These are phyloP conservation scores for Russula sp. DNA, from an alignment of 768 basidiomycete genomes.

Conservation along the genomic window DNA sequence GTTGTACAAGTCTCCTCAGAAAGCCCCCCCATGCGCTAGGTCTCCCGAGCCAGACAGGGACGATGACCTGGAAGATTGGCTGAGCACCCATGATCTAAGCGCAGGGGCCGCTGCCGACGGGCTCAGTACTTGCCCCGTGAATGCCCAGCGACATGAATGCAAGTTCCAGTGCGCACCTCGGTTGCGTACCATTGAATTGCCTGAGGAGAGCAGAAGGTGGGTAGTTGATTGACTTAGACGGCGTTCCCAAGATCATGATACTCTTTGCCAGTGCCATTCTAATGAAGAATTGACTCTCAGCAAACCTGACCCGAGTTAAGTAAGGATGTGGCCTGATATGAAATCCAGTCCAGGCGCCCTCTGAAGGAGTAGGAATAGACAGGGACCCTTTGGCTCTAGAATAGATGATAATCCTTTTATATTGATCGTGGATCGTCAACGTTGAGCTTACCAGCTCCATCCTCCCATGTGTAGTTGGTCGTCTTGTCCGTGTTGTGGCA, in stretches of 20 bases:
- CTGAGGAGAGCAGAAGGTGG: neutral
- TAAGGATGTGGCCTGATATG: too few species aligned
- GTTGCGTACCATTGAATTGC: neutral
- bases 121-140: neutral
- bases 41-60: neutral
- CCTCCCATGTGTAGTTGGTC: neutral
- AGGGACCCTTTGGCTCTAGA: neutral
- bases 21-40: too few species aligned
- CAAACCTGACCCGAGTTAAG: too few species aligned
- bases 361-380: too few species aligned
- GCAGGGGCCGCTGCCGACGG: neutral
- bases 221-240: neutral
- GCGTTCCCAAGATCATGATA: neutral
- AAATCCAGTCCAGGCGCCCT: neutral
- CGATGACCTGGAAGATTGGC: neutral
- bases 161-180: neutral
- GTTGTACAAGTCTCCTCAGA: neutral
- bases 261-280: slow-evolving; percentile 3
- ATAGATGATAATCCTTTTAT: neutral
- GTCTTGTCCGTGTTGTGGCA: neutral
- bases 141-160: neutral
- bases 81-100: neutral
- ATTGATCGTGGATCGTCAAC: too few species aligned
- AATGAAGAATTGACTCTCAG: neutral
- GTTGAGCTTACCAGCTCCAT: neutral